Evolutionary conservation across 179 eudicot genomes (phyloP), one percentile per base, ranked within the genome.

Genomic region (Sideroxylon spinosum): DNA sequence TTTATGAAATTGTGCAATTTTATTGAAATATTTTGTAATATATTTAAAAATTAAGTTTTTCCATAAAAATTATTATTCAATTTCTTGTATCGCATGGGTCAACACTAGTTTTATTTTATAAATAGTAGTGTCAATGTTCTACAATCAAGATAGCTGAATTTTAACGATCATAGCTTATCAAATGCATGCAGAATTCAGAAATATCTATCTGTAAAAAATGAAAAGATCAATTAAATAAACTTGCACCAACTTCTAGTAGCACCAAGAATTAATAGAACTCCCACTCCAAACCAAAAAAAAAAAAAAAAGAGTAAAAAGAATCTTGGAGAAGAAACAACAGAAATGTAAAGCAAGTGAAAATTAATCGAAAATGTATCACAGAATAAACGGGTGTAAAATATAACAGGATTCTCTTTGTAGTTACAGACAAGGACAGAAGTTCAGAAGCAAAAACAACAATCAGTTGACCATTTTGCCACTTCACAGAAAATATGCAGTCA

Each of bases 111-210:
- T 37, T 6, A 59, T 59, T 59, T 73, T 49, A 68, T n/a, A 75
- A 75, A 20, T 74, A 53, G 68, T 26, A 6, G 44, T 29, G 22
- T 37, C 10, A 55, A 13, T 22, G 5, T 56, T 52, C 7, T 67
- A 53, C 62, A 67, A 8, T n/a, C 68, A 68, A 17, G 53, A 59
- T 25, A 68, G 25, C 71, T 25, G 1, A 59, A 70, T 20, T 26
- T 59, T n/a, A 20, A 29, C 23, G 17, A 64, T n/a, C n/a, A 19
- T 29, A 7, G 29, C 7, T 25, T 50, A 1, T 6, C 74, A 56
- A 55, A 55, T 61, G 68, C 65, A 29, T 56, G 57, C 78, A 75
- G 44, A 75, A 46, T 44, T 61, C 77, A 60, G 9, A 49, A 46
- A 14, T 5, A 20, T 12, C 17, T 59, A 19, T 56, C n/a, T 37